These are phyloP conservation scores for Cerioporus squamosus DNA, from an alignment of 1,284 basidiomycete genomes.

Conservation along the genomic window DNA sequence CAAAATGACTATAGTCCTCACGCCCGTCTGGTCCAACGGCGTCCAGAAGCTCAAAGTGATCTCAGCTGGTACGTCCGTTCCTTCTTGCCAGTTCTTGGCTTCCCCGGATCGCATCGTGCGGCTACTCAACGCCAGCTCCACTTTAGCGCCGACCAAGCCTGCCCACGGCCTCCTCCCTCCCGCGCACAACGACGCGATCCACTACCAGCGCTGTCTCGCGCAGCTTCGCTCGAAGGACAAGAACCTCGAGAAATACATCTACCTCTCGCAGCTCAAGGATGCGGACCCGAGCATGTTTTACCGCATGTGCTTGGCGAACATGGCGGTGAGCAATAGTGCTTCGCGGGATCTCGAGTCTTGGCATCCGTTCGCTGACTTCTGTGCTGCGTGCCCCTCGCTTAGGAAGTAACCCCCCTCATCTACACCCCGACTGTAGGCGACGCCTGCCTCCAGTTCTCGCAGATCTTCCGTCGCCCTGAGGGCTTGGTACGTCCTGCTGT, in stretches of 20 bases:
- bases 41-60: conserved; percentile 69
- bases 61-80: conserved; percentile 52
- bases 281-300: conserved; percentile 79
- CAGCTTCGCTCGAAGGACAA: conserved; percentile 80
- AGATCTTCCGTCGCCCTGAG: conserved; percentile 84
- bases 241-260: conserved; percentile 83
- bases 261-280: conserved; percentile 74
- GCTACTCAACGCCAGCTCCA: conserved; percentile 43
- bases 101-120: not conserved
- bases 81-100: not conserved
- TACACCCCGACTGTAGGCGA: conserved; percentile 95
- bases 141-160: conserved; percentile 36
- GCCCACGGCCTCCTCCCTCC: conserved; percentile 69
- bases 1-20: conserved; percentile 69
- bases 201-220: conserved; percentile 62
- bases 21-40: conserved; percentile 69
- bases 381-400: not conserved
- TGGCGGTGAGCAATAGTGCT: conserved; percentile 46
- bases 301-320: conserved; percentile 66
- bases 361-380: too few species aligned
- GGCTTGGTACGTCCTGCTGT: conserved; percentile 58
- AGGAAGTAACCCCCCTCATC: conserved; percentile 83
- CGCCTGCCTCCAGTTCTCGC: conserved; percentile 85
- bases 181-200: conserved; percentile 55
- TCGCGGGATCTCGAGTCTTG: too few species aligned